Evolutionary conservation across 2,329 filamentous ascomycete species (phyloP).

Genomic region (Scedosporium boydii): DNA sequence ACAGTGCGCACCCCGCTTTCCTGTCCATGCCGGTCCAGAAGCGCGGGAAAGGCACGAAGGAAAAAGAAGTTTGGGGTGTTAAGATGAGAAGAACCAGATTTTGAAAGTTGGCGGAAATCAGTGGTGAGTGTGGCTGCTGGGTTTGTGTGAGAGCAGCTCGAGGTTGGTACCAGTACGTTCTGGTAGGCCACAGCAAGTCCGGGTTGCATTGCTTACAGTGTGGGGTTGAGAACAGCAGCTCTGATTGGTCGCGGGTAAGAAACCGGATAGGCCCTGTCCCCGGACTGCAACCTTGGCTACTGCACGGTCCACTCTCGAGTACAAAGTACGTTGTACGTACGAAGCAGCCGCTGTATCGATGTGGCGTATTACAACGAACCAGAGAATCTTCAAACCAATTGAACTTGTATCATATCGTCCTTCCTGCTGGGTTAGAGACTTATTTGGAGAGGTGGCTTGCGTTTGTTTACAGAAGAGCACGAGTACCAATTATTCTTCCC

Average conservation of each 20-base stretch:
- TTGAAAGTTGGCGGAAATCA: neutral
- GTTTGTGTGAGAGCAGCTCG: neutral
- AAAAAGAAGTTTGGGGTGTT: neutral
- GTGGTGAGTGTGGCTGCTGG: neutral
- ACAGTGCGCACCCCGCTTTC: neutral
- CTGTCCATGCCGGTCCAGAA: neutral
- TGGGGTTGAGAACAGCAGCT: neutral
- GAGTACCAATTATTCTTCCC: too few species aligned
- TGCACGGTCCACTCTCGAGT: neutral
- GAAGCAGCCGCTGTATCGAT: too few species aligned
- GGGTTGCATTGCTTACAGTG: constrained; percentile 1
- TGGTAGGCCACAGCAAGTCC: neutral
- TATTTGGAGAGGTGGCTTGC: too few species aligned
- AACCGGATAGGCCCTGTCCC: neutral
- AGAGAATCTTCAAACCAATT: too few species aligned
- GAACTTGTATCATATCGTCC: too few species aligned
- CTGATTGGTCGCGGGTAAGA: neutral
- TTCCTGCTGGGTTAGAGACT: too few species aligned
- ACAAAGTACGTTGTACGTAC: too few species aligned
- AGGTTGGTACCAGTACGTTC: neutral
- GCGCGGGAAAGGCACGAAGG: neutral
- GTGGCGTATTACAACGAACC: too few species aligned
- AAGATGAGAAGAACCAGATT: neutral
- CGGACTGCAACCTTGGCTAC: neutral
- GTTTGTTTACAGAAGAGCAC: too few species aligned